phyloP scores from a whole-genome alignment of 805 yeast genomes.

The Saccharomycopsis javanensis region DNA sequence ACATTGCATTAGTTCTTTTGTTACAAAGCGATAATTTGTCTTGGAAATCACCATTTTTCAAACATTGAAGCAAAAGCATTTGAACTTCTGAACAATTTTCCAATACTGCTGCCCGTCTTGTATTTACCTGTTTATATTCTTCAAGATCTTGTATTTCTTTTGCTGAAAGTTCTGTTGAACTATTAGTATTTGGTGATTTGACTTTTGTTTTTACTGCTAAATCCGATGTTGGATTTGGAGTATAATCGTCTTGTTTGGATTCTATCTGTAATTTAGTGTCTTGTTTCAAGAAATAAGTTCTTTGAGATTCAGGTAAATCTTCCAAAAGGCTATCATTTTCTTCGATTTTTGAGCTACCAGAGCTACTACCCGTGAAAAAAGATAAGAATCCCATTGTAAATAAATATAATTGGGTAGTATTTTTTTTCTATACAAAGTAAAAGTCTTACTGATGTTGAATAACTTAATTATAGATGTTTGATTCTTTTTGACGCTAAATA shows the following conservation, averaged over 20 bases:
- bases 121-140: slow-evolving; percentile 4
- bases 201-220: not conserved
- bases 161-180: not conserved
- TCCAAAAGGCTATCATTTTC: slow-evolving; percentile 8
- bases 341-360: not conserved
- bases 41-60: slow-evolving; percentile 13
- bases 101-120: slow-evolving; percentile 9
- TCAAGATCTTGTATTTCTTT: slow-evolving; percentile 10
- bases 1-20: slow-evolving; percentile 12
- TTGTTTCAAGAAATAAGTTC: slow-evolving; percentile 11
- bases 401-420: not conserved
- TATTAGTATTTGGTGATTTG: not conserved
- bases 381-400: slow-evolving; percentile 10
- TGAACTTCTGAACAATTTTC: slow-evolving; percentile 20
- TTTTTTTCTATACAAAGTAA: too few relatives aligned
- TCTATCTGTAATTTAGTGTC: slow-evolving; percentile 12
- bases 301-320: slow-evolving; percentile 13
- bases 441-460: too few relatives aligned
- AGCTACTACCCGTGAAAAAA: not conserved
- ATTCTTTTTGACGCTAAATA: too few relatives aligned
- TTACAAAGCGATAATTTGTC: slow-evolving; percentile 17
- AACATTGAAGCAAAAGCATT: slow-evolving; percentile 10
- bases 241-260: slow-evolving; percentile 11
- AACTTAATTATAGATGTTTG: too few relatives aligned
- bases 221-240: not conserved